These are phyloP conservation scores for Cladosporium austrohemisphaericum DNA, from an alignment of 2,329 filamentous ascomycete species.

Conservation along the genomic window DNA sequence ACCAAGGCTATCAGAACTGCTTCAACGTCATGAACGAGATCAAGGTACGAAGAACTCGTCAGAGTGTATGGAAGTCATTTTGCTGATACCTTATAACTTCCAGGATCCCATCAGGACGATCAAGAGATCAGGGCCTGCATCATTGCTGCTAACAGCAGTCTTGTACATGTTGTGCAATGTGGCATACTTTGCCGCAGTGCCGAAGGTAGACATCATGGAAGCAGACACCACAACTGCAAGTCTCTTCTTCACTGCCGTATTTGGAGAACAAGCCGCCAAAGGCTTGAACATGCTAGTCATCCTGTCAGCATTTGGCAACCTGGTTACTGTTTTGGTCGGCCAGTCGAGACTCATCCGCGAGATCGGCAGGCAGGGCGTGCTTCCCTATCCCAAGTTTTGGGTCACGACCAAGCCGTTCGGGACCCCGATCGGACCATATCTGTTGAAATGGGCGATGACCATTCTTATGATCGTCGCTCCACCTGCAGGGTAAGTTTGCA, in stretches of 20 bases:
- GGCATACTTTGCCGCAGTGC: conserved; percentile 56
- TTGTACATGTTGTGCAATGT: conserved; percentile 58
- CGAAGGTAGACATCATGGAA: conserved; percentile 41
- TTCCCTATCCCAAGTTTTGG: conserved; percentile 60
- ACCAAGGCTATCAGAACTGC: conserved; percentile 55
- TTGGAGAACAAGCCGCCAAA: conserved; percentile 50
- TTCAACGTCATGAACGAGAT: conserved; percentile 63
- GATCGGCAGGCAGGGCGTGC: conserved; percentile 58
- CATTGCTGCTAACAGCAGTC: conserved; percentile 44
- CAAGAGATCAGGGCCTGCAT: conserved; percentile 51
- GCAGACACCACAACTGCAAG: conserved; percentile 45
- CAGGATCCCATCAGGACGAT: conserved; percentile 56
- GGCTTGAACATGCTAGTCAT: conserved; percentile 57
- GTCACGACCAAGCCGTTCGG: conserved; percentile 61
- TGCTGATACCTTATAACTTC: neutral
- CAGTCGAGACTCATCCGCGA: conserved; percentile 57
- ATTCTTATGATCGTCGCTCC: conserved; percentile 58
- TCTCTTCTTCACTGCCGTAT: conserved; percentile 58
- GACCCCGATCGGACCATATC: conserved; percentile 58
- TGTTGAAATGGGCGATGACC: conserved; percentile 56
- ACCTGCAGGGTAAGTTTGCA: no score
- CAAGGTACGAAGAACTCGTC: conserved; percentile 34
- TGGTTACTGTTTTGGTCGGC: conserved; percentile 55
- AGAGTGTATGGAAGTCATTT: neutral
- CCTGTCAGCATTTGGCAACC: conserved; percentile 57